phyloP scores from a whole-genome alignment of 2,329 filamentous ascomycete species.

The Fusarium algeriense region DNA sequence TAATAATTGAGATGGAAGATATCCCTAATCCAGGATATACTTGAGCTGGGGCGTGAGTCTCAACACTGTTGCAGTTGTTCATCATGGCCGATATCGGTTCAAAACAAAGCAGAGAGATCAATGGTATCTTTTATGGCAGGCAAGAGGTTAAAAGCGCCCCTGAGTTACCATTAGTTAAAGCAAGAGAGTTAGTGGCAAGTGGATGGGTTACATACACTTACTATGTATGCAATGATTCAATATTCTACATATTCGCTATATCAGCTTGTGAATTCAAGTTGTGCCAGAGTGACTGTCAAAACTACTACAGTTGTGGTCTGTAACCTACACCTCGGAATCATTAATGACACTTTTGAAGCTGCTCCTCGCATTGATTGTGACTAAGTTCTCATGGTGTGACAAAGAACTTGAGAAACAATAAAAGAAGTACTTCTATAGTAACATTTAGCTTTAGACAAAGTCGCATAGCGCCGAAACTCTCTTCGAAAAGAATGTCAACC shows the following conservation, averaged over 20 bases:
- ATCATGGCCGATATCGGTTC: constrained; percentile 69
- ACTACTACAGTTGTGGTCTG: not conserved
- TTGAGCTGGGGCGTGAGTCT: constrained; percentile 65
- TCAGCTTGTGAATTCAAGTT: not conserved
- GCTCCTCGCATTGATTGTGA: not conserved
- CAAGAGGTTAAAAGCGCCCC: too few species aligned
- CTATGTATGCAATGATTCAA: too few species aligned
- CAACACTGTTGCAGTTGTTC: constrained; percentile 63
- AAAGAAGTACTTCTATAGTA: not conserved
- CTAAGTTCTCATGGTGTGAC: too few species aligned
- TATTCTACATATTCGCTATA: too few species aligned
- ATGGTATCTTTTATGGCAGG: too few species aligned
- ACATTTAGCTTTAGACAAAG: not conserved
- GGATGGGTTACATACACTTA: too few species aligned
- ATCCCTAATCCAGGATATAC: constrained; percentile 72
- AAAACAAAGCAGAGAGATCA: constrained; percentile 60
- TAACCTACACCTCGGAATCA: not conserved
- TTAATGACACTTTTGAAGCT: not conserved
- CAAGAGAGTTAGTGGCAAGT: too few species aligned
- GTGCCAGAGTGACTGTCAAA: constrained; percentile 7
- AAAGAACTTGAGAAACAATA: too few species aligned
- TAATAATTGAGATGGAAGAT: not conserved
- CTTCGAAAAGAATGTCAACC: not conserved
- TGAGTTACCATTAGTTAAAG: too few species aligned
- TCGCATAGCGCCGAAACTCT: not conserved